Percentiles rank a stretch among this genome's conserved stretches.
Conservation (phyloP, 768 basidiomycete genomes). For the Boletus tomentosulus region DNA sequence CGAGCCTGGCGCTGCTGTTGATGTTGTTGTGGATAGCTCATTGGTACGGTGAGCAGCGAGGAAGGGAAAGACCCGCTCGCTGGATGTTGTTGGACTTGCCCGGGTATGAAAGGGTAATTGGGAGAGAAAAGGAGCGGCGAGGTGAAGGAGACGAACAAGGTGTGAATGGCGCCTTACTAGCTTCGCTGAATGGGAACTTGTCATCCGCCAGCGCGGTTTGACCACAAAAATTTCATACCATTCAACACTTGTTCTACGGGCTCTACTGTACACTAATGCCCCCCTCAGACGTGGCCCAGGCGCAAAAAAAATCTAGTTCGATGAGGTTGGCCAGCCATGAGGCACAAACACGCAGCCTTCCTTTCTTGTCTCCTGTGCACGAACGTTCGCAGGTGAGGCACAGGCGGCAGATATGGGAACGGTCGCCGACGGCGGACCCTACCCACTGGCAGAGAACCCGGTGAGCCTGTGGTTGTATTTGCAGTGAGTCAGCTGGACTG, state of each 20-base stretch:
- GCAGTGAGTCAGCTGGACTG: too few relatives aligned
- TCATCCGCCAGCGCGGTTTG: constrained; percentile 12
- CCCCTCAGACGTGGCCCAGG: neutral
- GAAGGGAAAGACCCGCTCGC: constrained; percentile 3
- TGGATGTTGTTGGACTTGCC: neutral
- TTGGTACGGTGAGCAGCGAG: constrained; percentile 2
- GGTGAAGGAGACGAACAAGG: constrained; percentile 5
- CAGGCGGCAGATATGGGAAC: constrained; percentile 1
- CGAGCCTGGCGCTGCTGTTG: constrained; percentile 35
- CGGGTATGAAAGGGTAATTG: neutral
- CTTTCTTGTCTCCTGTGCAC: neutral
- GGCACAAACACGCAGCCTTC: constrained; percentile 8
- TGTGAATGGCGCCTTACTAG: constrained; percentile 4
- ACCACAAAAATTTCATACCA: neutral
- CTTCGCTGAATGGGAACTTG: constrained; percentile 4
- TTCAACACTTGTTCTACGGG: neutral
- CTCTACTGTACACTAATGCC: constrained; percentile 4
- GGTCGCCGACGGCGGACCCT: neutral
- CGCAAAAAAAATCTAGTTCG: neutral
- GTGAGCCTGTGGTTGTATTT: too few relatives aligned
- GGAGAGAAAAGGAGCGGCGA: constrained; percentile 18
- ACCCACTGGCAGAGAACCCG: too few relatives aligned
- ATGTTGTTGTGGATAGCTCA: constrained; percentile 41
- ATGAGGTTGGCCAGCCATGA: constrained; percentile 3
- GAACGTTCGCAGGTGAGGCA: neutral